phyloP scores from a whole-genome alignment of 495 filamentous ascomycete genomes.

The Clavariopsis aquatica region DNA sequence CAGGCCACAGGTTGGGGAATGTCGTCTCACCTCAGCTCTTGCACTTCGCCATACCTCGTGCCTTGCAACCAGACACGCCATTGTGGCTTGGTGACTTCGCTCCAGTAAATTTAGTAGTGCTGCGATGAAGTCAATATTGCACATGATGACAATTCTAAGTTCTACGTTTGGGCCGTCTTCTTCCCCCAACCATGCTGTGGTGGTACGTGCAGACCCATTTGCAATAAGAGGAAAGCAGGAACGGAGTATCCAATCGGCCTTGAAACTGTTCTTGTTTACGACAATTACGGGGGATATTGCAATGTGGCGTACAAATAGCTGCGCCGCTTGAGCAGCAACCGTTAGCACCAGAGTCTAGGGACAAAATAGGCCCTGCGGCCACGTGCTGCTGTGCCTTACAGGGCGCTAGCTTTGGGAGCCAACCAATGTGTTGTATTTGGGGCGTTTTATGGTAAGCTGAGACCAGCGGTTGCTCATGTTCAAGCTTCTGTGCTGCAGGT shows the following conservation, averaged over 20 bases:
- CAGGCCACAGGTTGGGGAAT: neutral
- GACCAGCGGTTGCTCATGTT: slow-evolving; percentile 6
- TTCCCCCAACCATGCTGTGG: neutral
- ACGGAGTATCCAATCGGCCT: neutral
- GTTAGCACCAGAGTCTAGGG: neutral
- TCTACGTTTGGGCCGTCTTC: neutral
- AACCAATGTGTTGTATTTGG: neutral
- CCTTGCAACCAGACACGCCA: neutral
- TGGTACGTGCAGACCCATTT: neutral
- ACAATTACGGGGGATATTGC: neutral
- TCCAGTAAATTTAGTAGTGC: neutral
- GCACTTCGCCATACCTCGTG: slow-evolving; percentile 9
- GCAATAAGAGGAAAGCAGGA: neutral
- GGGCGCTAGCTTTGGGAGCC: slow-evolving; percentile 3
- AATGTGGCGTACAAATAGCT: slow-evolving; percentile 3
- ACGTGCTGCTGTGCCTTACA: slow-evolving; percentile 25
- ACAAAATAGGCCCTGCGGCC: slow-evolving; percentile 13
- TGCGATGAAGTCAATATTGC: neutral
- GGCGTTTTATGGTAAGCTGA: slow-evolving; percentile 3
- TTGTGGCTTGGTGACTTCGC: slow-evolving; percentile 2
- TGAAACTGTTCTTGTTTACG: neutral
- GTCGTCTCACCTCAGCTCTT: slow-evolving; percentile 13
- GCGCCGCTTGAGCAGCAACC: slow-evolving; percentile 1
- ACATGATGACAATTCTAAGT: no score
- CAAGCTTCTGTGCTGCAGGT: neutral